Evolutionary conservation across 805 yeast genomes (phyloP), one percentile per base, ranked within the genome.

Genomic region (Kluyveromyces lactis): DNA sequence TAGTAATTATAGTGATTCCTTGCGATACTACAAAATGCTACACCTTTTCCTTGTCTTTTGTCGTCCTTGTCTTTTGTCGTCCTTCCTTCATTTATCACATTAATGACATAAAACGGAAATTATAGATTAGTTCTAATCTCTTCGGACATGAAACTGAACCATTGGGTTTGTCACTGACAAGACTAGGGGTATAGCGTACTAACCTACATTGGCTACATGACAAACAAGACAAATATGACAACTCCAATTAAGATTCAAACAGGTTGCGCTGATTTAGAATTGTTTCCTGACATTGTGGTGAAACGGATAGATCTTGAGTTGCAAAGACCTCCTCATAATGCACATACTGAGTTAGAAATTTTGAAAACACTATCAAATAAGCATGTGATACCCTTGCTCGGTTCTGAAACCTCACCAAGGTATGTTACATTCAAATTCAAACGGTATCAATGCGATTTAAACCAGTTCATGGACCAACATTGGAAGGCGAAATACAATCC

Each of bases 271-370:
- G 37, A 34, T 24, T 17, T 34, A 17, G 37, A 34, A n/a, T 3
- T 34, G n/a, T 34, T 17, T 26, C 9, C 18, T 13, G 18, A 34
- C 15, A 3, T 18, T 23, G 37, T 34, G 5, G 10, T 34, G 23
- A 34, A 34, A 26, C 18, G 19, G 12, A 18, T 34, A 11, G 37
- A 34, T 16, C 29, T 34, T 16, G 37, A 34, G n/a, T 26, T 34
- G 12, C 37, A 34, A 26, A 26, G 37, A 3, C 49, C 56, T 15
- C 64, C 64, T 9, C 63, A 59, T 42, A 50, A 59, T 36, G 53
- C 56, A 9, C 12, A 40, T 11, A 30, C 24, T 10, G 64, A 59
- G 41, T 38, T 55, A 11, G 39, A 49, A 5, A 49, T 58, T 10
- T 29, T 56, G 24, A 13, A 41, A 24, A 46, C 42, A 21, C 31